Evolutionary conservation across 1,139 yeast species (phyloP), one percentile per base, ranked within the genome.

Genomic region (Torulaspora pretoriensis): DNA sequence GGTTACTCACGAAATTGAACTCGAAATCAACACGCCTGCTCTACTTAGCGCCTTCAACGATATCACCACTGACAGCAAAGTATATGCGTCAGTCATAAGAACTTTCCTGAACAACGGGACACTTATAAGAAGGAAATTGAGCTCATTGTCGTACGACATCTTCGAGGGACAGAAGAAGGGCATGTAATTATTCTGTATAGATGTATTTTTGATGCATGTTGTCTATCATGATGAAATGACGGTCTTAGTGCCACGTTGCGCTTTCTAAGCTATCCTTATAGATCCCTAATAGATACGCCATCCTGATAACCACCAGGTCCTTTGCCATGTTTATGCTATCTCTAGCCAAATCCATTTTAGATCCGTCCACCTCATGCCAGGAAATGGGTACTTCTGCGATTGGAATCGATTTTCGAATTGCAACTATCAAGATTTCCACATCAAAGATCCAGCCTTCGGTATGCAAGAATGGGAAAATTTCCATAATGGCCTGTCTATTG

Each of bases 401-500:
- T 6, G 76, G 73, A 38, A 90, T 81, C 1, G 67, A 58, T 63
- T 87, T 89, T 50, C 86, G 72, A 54, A 79, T 77, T 2, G 92
- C 97, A 49, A 94, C 70, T 51, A 92, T 77, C 52, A 92, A 72
- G 14, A 92, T 79, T 67, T 92, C 98, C 35, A 92, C 97, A 61
- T 92, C 98, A 65, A 92, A 92, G 33, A 94, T 92, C 98, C 98
- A 92, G 46, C 98, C 80, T 67, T 92, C 98, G 10, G 96, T 90
- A 64, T 92, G 97, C 86, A 94, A 79, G 55, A 77, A 83, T 3
- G 97, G 97, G 67, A 89, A 89, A 34, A 92, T 85, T 45, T 60
- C 59, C 13, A 61, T 61, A 13, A 83, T 76, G 0, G 97, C 83
- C 9, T 72, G 70, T 49, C 79, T 75, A 54, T 92, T 86, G 66